Conservation (phyloP, 345 rosid genomes). For the Erucastrum elatum region DNA sequence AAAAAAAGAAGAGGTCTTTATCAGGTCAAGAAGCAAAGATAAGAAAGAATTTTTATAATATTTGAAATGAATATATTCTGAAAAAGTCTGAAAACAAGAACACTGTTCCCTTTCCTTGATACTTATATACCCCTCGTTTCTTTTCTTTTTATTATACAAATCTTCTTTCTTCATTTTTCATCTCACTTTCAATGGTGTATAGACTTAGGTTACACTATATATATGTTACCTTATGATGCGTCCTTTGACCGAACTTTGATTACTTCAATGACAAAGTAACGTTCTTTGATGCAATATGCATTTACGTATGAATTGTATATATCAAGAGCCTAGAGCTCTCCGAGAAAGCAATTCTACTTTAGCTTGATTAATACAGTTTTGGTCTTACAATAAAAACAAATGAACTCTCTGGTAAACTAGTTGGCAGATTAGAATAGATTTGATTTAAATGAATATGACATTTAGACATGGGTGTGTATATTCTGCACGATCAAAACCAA, state of each 20-base stretch:
- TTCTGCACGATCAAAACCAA: slow-evolving; percentile 14
- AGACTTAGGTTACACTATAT: slow-evolving; percentile 14
- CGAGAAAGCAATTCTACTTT: not conserved
- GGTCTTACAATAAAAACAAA: not conserved
- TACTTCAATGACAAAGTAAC: slow-evolving; percentile 28
- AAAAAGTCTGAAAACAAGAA: slow-evolving; percentile 39
- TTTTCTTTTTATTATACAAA: not conserved
- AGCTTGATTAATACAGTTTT: not conserved
- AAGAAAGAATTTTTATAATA: slow-evolving; percentile 31
- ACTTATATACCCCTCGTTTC: slow-evolving; percentile 29
- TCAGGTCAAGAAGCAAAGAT: slow-evolving; percentile 31
- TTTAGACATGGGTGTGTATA: not conserved
- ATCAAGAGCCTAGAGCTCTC: slow-evolving; percentile 8
- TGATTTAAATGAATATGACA: not conserved
- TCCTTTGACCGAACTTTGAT: slow-evolving; percentile 38
- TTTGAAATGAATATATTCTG: slow-evolving; percentile 29
- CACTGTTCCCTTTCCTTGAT: slow-evolving; percentile 38
- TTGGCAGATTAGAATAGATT: not conserved
- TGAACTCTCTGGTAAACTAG: not conserved
- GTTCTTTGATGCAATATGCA: not conserved
- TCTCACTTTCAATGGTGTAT: not conserved
- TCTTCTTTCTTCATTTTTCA: not conserved
- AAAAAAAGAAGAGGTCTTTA: slow-evolving; percentile 34
- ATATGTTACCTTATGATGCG: slow-evolving; percentile 4
- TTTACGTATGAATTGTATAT: not conserved